A percentile compares a stretch with the other conserved stretches of the same genome.
Evolutionary conservation across 805 yeast genomes (phyloP).

Genomic region (Hanseniaspora jakobsenii): DNA sequence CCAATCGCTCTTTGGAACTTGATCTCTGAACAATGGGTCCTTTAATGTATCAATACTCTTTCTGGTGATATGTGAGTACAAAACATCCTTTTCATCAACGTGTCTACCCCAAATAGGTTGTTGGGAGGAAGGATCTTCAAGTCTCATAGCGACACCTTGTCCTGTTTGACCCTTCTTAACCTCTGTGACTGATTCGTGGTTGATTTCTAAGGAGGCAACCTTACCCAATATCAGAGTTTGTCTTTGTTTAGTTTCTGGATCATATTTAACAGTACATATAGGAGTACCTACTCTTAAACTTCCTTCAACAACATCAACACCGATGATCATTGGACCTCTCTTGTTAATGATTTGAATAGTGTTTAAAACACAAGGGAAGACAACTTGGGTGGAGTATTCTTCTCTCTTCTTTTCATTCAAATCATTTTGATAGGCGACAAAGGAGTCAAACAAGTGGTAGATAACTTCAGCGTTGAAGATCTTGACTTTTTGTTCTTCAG

Average conservation of each 20-base stretch:
- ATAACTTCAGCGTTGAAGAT: slow-evolving; percentile 94
- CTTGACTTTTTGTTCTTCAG: slow-evolving; percentile 80
- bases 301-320: slow-evolving; percentile 95
- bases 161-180: slow-evolving; percentile 91
- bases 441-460: slow-evolving; percentile 90
- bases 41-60: slow-evolving; percentile 91
- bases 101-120: slow-evolving; percentile 99
- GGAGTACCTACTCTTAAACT: slow-evolving; percentile 85
- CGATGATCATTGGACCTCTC: slow-evolving; percentile 98
- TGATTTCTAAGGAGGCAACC: slow-evolving; percentile 88
- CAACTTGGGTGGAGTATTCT: slow-evolving; percentile 77
- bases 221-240: slow-evolving; percentile 64
- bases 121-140: slow-evolving; percentile 81
- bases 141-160: slow-evolving; percentile 98
- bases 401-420: slow-evolving; percentile 81
- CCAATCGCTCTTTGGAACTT: slow-evolving; percentile 95
- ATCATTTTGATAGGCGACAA: slow-evolving; percentile 81
- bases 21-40: slow-evolving; percentile 93
- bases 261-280: slow-evolving; percentile 80
- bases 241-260: slow-evolving; percentile 70
- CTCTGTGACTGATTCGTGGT: slow-evolving; percentile 66
- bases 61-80: slow-evolving; percentile 84
- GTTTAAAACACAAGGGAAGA: slow-evolving; percentile 88
- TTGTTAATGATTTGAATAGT: slow-evolving; percentile 94
- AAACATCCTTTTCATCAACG: slow-evolving; percentile 80